Base-by-base conservation (phyloP, 192 early-diverging fungal genomes). In the Coemansia interrupta region DNA sequence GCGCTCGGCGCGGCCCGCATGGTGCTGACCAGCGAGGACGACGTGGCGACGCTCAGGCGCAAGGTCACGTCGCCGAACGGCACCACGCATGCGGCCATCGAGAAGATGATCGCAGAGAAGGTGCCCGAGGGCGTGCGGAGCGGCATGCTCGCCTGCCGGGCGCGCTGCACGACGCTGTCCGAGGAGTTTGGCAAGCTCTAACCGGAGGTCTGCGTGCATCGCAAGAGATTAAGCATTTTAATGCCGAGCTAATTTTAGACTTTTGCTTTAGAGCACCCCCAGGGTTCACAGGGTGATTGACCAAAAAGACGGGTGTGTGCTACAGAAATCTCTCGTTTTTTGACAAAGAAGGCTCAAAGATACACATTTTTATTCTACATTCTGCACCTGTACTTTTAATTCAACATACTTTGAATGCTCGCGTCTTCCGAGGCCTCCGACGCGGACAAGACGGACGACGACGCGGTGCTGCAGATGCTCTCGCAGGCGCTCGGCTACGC, bases 61-160 rank as follows among this genome's bases (percentile, higher is more conserved):
- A 95, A 94, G 68, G 94, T 97, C 41, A 97, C 94, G 1, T 87
- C 84, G 17, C 95, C 95, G 7, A 88, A 94, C 39, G 95, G 95
- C 14, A 95, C 95, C 24, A 97, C 95, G 11, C 88, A 92, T 44
- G 95, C 95, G 0, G 95, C 87, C 9, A 82, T 97, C 54, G 84
- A 90, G 62, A 74, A 80, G 5, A 82, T 95, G 69, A 87, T 91
- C 62, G 83, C 70, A 7, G 80, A 67, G 7, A 15, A 28, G 0
- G 70, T 79, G 5, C 76, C 69, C 17, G 56, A 72, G 39, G 69
- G 76, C 46, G 40, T 79, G 13, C 45, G 43, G 2, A 44, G 29
- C 2, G 76, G 76, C 12, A 48, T 72, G 24, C n/a, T 42, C 28
- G 70, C 70, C 7, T 68, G 66, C 38, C 45, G 54, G 13, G 64